Base-by-base conservation (phyloP, 768 basidiomycete species). In the Suillus brevipes region DNA sequence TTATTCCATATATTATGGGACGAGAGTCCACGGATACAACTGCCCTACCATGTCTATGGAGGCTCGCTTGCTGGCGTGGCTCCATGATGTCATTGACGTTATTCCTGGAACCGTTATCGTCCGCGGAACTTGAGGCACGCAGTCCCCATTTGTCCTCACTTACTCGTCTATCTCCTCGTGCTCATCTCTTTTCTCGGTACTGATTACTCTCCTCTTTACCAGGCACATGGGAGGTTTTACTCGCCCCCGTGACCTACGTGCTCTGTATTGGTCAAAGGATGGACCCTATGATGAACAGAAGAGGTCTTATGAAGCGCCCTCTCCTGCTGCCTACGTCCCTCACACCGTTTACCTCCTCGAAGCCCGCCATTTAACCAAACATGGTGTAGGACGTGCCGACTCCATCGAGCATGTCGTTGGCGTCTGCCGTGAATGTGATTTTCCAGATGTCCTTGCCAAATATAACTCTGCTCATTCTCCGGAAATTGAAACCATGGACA, bases 271-370 rank as follows among this genome's bases (percentile, higher is more conserved):
- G 79, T 79, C 74, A 42, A 71, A 74, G 2, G 80, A 79, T 40
- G 81, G 79, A 20, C 56, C 70, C 6, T 81, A 79, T 66, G 20
- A 72, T 10, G 60, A 67, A 3, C 43, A 63, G 10, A 61, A 68
- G 6, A 74, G 73, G 66, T 14, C 57, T 9, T 77, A 77, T 65
- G 77, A 79, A 60, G 58, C 71, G 9, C 80, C 81, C 10, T 57
- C 73, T 1, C 64, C 73, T 6, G 72, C 70, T 14, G 82, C 82
- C 2, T 83, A 83, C 72, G 69, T 73, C 37, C 74, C 80, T 8
- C 78, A 80, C 62, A 80, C 81, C 58, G 79, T 81, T 23, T 81
- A 77, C 69, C 66, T 82, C 7, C 74, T 81, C 63, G 79, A 81
- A 63, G 77, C 78, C 2, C 78, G 81, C 38, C 75, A 82, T 66